Evolutionary conservation across 1,284 basidiomycete genomes (phyloP).

Genomic region (Athelia sp.): DNA sequence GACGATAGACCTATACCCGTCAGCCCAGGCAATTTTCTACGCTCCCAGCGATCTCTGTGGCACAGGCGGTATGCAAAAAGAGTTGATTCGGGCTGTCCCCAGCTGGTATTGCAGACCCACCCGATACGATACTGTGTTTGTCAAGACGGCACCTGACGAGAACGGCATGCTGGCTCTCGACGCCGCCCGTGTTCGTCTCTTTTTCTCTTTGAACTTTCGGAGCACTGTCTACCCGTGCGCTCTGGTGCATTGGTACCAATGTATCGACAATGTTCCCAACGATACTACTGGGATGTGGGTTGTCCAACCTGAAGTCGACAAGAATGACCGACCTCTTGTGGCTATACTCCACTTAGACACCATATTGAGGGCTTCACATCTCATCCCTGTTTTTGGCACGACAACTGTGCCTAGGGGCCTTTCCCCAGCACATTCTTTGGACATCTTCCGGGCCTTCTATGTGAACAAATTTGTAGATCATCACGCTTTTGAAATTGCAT

Average conservation of each 20-base stretch:
- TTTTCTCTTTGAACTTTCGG: slow-evolving; percentile 7
- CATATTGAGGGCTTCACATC: slow-evolving; percentile 13
- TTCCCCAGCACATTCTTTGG: slow-evolving; percentile 5
- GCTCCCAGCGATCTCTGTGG: slow-evolving; percentile 17
- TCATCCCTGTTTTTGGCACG: slow-evolving; percentile 12
- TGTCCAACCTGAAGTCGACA: slow-evolving; percentile 4
- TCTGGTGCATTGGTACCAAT: slow-evolving; percentile 13
- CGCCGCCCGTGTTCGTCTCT: slow-evolving; percentile 7
- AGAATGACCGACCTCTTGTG: background rate
- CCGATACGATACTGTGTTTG: slow-evolving; percentile 13
- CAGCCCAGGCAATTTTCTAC: slow-evolving; percentile 15
- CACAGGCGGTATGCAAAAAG: slow-evolving; percentile 11
- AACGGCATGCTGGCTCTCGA: slow-evolving; percentile 8
- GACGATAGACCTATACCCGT: slow-evolving; percentile 12
- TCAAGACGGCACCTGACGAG: slow-evolving; percentile 6
- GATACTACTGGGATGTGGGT: slow-evolving; percentile 13
- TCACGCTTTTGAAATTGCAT: slow-evolving; percentile 7
- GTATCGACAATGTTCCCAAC: slow-evolving; percentile 2
- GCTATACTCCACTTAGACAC: slow-evolving; percentile 14
- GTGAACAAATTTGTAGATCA: slow-evolving; percentile 16
- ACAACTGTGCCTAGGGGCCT: slow-evolving; percentile 6
- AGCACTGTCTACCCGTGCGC: slow-evolving; percentile 8
- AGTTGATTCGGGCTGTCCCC: slow-evolving; percentile 11
- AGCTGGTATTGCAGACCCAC: slow-evolving; percentile 6
- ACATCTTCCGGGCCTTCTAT: slow-evolving; percentile 12